Percentiles rank a stretch among this genome's conserved stretches.
These are phyloP conservation scores for Bipolaris sorokiniana DNA, from an alignment of 2,329 filamentous ascomycete genomes.

Conservation along the genomic window DNA sequence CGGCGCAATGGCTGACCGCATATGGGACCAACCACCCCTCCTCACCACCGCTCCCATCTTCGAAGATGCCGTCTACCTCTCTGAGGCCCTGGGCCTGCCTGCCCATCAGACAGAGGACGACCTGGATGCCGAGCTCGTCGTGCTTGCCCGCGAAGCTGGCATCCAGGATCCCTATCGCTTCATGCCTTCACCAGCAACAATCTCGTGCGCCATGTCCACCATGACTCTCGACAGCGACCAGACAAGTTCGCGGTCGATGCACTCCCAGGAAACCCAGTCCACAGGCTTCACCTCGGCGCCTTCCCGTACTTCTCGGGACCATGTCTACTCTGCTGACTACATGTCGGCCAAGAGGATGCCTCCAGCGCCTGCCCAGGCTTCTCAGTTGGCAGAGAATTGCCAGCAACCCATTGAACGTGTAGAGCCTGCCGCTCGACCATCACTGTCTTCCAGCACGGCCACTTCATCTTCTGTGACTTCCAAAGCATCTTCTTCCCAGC, in stretches of 20 bases:
- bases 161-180: conserved; percentile 44
- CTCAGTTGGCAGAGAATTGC: conserved; percentile 29
- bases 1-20: conserved; percentile 41
- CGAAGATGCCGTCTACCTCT: conserved; percentile 41
- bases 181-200: conserved; percentile 30
- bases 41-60: conserved; percentile 43
- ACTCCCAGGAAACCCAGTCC: conserved; percentile 46
- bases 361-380: conserved; percentile 21
- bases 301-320: conserved; percentile 43
- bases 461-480: conserved; percentile 30
- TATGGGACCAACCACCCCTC: conserved; percentile 30
- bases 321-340: conserved; percentile 26
- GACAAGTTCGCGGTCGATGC: conserved; percentile 43
- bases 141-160: conserved; percentile 38
- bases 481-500: conserved; percentile 28
- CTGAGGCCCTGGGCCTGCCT: conserved; percentile 40
- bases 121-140: conserved; percentile 36
- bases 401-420: conserved; percentile 24
- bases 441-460: conserved; percentile 34
- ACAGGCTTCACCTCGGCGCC: conserved; percentile 43
- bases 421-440: conserved; percentile 24
- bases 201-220: conserved; percentile 40
- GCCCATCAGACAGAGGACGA: conserved; percentile 40
- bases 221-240: conserved; percentile 40
- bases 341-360: conserved; percentile 26